phyloP scores from a whole-genome alignment of 352 stramenopile species.

The Globisporangium abappressorium region DNA sequence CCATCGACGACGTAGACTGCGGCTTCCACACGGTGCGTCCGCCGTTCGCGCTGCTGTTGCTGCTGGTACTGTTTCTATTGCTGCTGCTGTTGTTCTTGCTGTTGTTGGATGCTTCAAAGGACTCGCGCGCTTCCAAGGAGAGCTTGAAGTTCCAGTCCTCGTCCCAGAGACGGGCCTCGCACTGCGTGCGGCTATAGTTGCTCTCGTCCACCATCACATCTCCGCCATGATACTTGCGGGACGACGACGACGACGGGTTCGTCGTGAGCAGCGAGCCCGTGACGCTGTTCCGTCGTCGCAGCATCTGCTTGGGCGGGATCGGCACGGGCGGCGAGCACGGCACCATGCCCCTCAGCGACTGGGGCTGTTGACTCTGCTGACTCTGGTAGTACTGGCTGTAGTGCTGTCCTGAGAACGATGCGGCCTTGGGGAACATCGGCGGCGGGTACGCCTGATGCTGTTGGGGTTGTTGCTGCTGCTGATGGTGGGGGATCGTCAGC shows the following conservation, averaged over 20 bases:
- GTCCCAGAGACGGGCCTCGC: conserved; percentile 52
- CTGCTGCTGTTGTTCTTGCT: conserved; percentile 16
- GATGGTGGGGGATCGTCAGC: not conserved
- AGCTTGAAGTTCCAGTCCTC: conserved; percentile 77
- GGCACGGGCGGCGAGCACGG: conserved; percentile 25
- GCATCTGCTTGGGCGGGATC: conserved; percentile 19
- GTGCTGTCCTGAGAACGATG: conserved; percentile 18
- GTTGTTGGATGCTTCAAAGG: conserved; percentile 34
- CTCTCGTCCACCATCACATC: conserved; percentile 2
- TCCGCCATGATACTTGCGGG: not conserved
- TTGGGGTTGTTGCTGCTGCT: not conserved
- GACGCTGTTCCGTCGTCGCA: conserved; percentile 16
- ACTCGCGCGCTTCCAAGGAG: conserved; percentile 62
- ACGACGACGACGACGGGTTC: not conserved
- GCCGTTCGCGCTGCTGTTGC: conserved; percentile 13
- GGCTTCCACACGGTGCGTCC: conserved; percentile 12
- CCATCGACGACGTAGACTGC: conserved; percentile 32
- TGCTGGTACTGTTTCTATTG: conserved; percentile 6
- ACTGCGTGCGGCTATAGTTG: conserved; percentile 40
- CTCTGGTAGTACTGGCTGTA: not conserved
- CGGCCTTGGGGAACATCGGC: conserved; percentile 8
- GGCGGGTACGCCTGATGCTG: not conserved
- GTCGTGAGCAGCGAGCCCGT: conserved; percentile 14
- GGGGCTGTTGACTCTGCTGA: not conserved
- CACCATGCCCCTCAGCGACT: conserved; percentile 5